Conservation (phyloP, 2,329 filamentous ascomycete species). For the Hortaea werneckii region DNA sequence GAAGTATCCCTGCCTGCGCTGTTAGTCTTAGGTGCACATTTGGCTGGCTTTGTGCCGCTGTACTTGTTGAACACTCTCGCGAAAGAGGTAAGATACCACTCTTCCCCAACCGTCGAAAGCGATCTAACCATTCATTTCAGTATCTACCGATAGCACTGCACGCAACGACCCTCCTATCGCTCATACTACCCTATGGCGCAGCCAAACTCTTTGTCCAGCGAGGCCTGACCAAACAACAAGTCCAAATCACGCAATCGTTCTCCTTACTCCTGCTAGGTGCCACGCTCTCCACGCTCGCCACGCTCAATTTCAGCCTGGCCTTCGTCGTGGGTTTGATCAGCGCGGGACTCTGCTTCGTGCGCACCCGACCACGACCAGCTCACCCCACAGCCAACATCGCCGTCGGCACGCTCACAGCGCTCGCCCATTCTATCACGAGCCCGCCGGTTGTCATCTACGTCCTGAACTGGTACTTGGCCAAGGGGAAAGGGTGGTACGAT, state of each 20-base stretch:
- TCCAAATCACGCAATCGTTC: conserved; percentile 75
- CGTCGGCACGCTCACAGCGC: conserved; percentile 3
- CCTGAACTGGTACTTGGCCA: conserved; percentile 11
- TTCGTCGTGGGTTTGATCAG: conserved; percentile 75
- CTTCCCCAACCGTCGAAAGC: too few species aligned
- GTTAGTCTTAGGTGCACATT: conserved; percentile 62
- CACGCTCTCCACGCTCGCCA: conserved; percentile 84
- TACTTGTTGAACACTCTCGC: conserved; percentile 74
- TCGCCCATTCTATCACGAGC: conserved; percentile 11
- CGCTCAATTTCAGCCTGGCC: conserved; percentile 87
- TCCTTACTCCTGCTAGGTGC: conserved; percentile 87
- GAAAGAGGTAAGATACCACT: conserved; percentile 54
- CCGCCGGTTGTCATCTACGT: conserved; percentile 15
- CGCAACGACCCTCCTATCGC: conserved; percentile 36
- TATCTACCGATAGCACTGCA: conserved; percentile 32
- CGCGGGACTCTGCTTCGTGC: conserved; percentile 67
- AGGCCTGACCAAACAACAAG: conserved; percentile 46
- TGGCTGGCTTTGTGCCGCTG: conserved; percentile 68
- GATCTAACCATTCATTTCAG: too few species aligned
- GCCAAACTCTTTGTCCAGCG: neutral
- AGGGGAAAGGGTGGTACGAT: conserved; percentile 3
- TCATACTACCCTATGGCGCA: conserved; percentile 20
- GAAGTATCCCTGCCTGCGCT: conserved; percentile 63
- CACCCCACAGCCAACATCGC: conserved; percentile 1
- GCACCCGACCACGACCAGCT: conserved; percentile 14